Conservation (phyloP, 2,329 filamentous ascomycete species). For the Alternaria dauci region DNA sequence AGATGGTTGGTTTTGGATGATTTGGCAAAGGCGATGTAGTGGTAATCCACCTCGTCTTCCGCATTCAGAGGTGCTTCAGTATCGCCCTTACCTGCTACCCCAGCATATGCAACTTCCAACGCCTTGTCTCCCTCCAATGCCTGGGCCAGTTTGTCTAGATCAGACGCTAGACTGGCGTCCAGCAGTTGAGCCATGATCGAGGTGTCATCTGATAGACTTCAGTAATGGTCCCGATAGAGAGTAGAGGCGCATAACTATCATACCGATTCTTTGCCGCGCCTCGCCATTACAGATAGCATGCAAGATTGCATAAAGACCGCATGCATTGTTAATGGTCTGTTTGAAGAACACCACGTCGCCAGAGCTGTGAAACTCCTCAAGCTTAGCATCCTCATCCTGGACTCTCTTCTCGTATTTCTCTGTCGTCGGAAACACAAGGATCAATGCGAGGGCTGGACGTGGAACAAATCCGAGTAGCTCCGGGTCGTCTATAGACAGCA, state of each 20-base stretch:
- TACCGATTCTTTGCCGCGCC: conserved; percentile 69
- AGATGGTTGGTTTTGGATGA: conserved; percentile 34
- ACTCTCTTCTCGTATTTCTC: conserved; percentile 76
- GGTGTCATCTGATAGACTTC: conserved; percentile 15
- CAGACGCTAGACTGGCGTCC: conserved; percentile 11
- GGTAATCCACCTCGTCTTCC: conserved; percentile 47
- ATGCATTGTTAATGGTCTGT: conserved; percentile 94
- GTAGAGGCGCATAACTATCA: conserved; percentile 17
- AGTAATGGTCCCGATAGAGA: background rate
- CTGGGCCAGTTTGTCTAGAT: conserved; percentile 22
- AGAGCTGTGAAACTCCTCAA: conserved; percentile 68
- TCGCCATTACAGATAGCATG: conserved; percentile 83
- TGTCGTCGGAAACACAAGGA: conserved; percentile 88
- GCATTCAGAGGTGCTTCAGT: conserved; percentile 36
- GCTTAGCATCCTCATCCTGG: conserved; percentile 74
- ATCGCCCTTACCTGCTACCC: conserved; percentile 36
- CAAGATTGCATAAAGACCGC: conserved; percentile 86
- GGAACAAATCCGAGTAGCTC: conserved; percentile 84
- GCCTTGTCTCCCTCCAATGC: conserved; percentile 32
- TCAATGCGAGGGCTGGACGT: conserved; percentile 83
- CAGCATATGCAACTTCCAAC: conserved; percentile 40
- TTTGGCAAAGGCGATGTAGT: conserved; percentile 47
- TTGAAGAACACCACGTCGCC: conserved; percentile 89
- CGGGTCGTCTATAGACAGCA: conserved; percentile 84
- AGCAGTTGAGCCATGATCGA: conserved; percentile 28